These are phyloP conservation scores for Pseudogymnoascus sp. DNA, from an alignment of 2,329 filamentous ascomycete species.

Conservation along the genomic window DNA sequence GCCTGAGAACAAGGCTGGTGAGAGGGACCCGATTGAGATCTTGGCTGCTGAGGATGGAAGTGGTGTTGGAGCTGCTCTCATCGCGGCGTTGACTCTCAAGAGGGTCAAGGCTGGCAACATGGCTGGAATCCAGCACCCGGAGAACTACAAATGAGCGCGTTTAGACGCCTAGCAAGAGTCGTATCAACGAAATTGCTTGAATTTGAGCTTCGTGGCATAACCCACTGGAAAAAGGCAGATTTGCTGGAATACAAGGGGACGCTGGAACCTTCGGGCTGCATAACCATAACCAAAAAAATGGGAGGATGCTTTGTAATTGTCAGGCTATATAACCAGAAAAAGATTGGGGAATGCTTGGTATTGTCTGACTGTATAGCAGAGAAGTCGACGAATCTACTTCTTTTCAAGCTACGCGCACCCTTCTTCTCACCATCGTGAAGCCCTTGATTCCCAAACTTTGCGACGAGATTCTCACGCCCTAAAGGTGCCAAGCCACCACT, in stretches of 20 bases:
- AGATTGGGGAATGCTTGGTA: not conserved
- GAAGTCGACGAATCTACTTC: not conserved
- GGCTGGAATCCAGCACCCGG: constrained; percentile 56
- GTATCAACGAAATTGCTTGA: not conserved
- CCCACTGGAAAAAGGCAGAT: not conserved
- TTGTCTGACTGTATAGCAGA: not conserved
- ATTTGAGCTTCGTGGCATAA: not conserved
- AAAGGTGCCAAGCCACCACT: not conserved
- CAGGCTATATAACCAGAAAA: not conserved
- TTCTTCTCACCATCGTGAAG: not conserved
- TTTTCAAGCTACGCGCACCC: not conserved
- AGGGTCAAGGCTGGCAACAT: constrained; percentile 54
- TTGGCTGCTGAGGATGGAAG: constrained; percentile 89
- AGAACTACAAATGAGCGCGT: constrained; percentile 45
- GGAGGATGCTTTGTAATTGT: not conserved
- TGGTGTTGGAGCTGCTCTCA: constrained; percentile 92
- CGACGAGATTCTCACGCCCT: not conserved
- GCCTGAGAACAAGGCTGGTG: constrained; percentile 63
- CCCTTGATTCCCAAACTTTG: not conserved
- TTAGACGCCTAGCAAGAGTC: not conserved
- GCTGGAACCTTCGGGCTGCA: not conserved
- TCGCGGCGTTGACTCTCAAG: constrained; percentile 67
- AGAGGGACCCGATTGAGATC: constrained; percentile 81
- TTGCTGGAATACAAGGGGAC: not conserved
- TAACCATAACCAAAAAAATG: not conserved